Base-by-base conservation (phyloP, 306 rosid genomes). In the Prunus dulcis region DNA sequence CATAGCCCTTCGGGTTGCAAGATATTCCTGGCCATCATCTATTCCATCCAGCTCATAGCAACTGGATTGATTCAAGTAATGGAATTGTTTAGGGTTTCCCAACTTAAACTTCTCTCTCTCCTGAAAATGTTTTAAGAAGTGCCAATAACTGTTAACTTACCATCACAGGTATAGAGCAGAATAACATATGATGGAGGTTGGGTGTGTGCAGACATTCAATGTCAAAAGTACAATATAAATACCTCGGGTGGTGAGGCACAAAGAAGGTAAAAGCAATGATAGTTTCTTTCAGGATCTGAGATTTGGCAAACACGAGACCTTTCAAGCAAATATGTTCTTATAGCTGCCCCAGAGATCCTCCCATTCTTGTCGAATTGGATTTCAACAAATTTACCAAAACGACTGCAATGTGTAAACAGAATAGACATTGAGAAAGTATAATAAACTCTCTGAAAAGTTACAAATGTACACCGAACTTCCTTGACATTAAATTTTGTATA, bases 341-440 rank as follows among this genome's bases (percentile, higher is more conserved):
- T 81, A 60, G 99, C 99, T 41, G 99, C 99, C 74, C 99, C 99
- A 57, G 99, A 96, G 74, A 96, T 96, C 85, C 98, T 93, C 76
- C 99, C 99, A 81, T 84, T 96, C 89, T 93, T 93, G 88, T 96
- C 99, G 58, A 96, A 96, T 88, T 96, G 99, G 85, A 96, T 90
- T 89, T 96, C 99, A 76, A 96, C 99, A 76, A 96, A 96, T 87
- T 96, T 96, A 76, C 99, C 99, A 86, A 96, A 96, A 71, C 99
- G 99, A 96, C 99, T 96, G 97, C 91, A 92, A 72, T 32, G 71
- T 83, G 80, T 67, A 76, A 88, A 60, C 49, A 69, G 80, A 83
- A 76, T 45, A 30, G 69, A 80, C 68, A 76, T 64, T 51, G 56
- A 55, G 69, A 34, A 71, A 27, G 64, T 41, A 52, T 72, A 66